A percentile compares a stretch with the other conserved stretches of the same genome.
These are phyloP conservation scores for Naganishia cerealis DNA, from an alignment of 1,284 basidiomycete species.

Conservation along the genomic window DNA sequence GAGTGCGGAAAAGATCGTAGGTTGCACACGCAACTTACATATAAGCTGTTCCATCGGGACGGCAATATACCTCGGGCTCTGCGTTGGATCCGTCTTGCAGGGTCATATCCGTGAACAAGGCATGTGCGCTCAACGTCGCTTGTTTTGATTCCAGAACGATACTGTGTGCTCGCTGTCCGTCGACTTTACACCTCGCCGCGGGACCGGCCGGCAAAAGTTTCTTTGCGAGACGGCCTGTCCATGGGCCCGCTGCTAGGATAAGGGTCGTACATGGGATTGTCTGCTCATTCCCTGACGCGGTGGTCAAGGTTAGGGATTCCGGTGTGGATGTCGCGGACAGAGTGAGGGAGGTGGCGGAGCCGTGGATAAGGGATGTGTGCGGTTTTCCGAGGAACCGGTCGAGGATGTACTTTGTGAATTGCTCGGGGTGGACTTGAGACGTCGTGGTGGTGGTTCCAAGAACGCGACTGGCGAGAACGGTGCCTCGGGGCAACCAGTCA, in stretches of 20 bases:
- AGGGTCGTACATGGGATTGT: slow-evolving; percentile 53
- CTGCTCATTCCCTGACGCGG: slow-evolving; percentile 36
- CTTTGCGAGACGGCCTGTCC: slow-evolving; percentile 67
- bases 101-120: slow-evolving; percentile 61
- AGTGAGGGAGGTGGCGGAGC: slow-evolving; percentile 35
- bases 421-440: slow-evolving; percentile 68
- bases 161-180: slow-evolving; percentile 56
- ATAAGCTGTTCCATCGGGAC: slow-evolving; percentile 53
- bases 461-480: slow-evolving; percentile 43
- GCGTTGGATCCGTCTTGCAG: slow-evolving; percentile 51
- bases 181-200: slow-evolving; percentile 44
- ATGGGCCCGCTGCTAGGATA: slow-evolving; percentile 78
- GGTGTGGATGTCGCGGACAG: not conserved
- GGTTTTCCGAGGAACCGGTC: slow-evolving; percentile 51
- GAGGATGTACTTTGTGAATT: slow-evolving; percentile 75
- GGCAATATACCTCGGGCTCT: slow-evolving; percentile 58
- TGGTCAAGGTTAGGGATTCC: slow-evolving; percentile 1
- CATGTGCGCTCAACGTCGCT: slow-evolving; percentile 46
- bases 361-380: slow-evolving; percentile 43
- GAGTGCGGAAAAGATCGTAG: not conserved
- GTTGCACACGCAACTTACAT: slow-evolving; percentile 41
- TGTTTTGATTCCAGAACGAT: slow-evolving; percentile 54
- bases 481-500: slow-evolving; percentile 47
- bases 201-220: slow-evolving; percentile 46
- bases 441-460: slow-evolving; percentile 48